Evolutionary conservation across 1,284 basidiomycete genomes (phyloP), one percentile per base, ranked within the genome.

Genomic region (Boletus semigastroideus): DNA sequence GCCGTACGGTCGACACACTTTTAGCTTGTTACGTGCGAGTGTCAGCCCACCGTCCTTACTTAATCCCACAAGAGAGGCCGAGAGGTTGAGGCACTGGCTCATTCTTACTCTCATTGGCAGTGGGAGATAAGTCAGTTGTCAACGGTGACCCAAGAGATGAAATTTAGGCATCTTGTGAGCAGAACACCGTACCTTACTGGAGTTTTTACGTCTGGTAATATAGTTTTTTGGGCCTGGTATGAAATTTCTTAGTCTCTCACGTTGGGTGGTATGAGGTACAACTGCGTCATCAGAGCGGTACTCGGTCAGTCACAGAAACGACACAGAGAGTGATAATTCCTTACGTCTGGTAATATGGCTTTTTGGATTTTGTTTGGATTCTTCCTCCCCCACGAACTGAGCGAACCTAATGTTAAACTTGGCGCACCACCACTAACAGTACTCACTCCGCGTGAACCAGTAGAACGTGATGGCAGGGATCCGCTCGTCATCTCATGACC

Each of bases 321-420:
- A 37, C 25, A 37, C 14, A 19, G 16, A n/a, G 10, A n/a, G 16
- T 11, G 10, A 49, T 47, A 20, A 28, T 33, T 9, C 8, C n/a
- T 36, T 36, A 36, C 34, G 34, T 36, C 34, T 36, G 34, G 34
- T 10, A 36, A 36, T 36, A 36, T 36, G 34, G 34, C 34, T 36
- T 36, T 36, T 36, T 9, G 34, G 34, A 36, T 9, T n/a, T 36
- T 6, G 34, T 36, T 38, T 19, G 37, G 17, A 45, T 48, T 16
- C 17, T 17, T 19, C n/a, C 20, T 41, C 42, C 58, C 42, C 30
- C 50, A 44, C 46, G n/a, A 16, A 17, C 14, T 52, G 55, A 53
- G 49, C 28, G 44, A 52, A 58, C 45, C 31, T 49, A 38, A 48
- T 22, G 46, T 19, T 58, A 36, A 22, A 42, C 16, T 64, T 60